Percentiles rank a stretch among this genome's conserved stretches.
Evolutionary conservation across 805 yeast genomes (phyloP).

Genomic region (Wilhelminamyces savonicus): DNA sequence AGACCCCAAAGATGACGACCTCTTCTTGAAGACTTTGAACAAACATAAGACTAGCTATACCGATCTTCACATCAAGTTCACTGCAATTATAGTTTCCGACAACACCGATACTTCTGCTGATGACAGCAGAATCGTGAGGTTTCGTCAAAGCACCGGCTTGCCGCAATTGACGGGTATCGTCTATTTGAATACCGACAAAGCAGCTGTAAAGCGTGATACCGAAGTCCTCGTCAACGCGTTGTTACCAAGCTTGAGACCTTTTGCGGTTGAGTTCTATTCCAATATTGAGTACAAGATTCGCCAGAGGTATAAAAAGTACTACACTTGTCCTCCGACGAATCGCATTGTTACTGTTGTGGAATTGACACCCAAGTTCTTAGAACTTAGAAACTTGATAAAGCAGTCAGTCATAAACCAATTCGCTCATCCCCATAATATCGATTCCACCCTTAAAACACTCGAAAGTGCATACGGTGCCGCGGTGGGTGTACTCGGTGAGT

Average conservation of each 20-base stretch:
- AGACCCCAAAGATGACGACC: constrained; percentile 7
- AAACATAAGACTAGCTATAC: constrained; percentile 4
- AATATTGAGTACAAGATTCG: constrained; percentile 24
- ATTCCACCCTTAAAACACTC: constrained; percentile 19
- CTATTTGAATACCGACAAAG: constrained; percentile 9
- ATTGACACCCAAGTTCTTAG: constrained; percentile 31
- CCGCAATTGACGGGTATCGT: constrained; percentile 26
- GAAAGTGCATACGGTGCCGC: constrained; percentile 29
- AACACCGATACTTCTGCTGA: constrained; percentile 7
- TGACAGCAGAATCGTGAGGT: constrained; percentile 14
- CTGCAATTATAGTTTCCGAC: constrained; percentile 18
- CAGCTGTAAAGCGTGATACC: constrained; percentile 18
- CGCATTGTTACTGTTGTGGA: constrained; percentile 21
- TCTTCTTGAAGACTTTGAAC: constrained; percentile 10
- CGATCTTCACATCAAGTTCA: constrained; percentile 10
- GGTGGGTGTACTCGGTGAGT: constrained; percentile 16
- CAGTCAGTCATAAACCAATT: constrained; percentile 29
- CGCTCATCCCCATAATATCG: constrained; percentile 26
- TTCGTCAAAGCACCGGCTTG: constrained; percentile 23
- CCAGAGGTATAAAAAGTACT: constrained; percentile 31
- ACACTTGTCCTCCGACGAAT: constrained; percentile 23
- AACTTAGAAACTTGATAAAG: constrained; percentile 31
- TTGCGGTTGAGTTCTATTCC: constrained; percentile 28
- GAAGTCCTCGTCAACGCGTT: constrained; percentile 26
- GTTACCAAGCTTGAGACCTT: constrained; percentile 20